Conservation (phyloP, 2,329 filamentous ascomycete genomes). For the Fusarium devonianum region DNA sequence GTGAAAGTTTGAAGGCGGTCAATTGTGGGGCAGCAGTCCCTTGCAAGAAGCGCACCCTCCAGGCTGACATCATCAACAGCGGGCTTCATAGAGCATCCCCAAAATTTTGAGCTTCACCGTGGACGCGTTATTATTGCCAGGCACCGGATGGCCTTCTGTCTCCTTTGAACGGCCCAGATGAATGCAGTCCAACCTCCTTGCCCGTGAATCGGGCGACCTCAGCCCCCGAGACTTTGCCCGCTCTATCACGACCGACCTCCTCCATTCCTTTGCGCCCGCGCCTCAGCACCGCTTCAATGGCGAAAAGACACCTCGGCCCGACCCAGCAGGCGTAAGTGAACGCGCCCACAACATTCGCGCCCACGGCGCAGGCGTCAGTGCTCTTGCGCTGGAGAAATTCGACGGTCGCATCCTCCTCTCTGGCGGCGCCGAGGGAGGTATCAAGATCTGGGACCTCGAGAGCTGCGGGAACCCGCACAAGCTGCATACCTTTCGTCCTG, state of each 20-base stretch:
- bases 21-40: conserved; percentile 34
- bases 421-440: conserved; percentile 82
- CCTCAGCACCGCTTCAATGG: conserved; percentile 76
- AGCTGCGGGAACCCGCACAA: conserved; percentile 54
- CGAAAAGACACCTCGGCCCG: conserved; percentile 30
- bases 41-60: conserved; percentile 4
- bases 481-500: conserved; percentile 61
- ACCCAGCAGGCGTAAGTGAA: conserved; percentile 37
- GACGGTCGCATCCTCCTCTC: conserved; percentile 81
- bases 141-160: no score
- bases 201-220: conserved; percentile 75
- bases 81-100: conserved; percentile 3
- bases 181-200: conserved; percentile 79
- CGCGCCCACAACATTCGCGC: conserved; percentile 61
- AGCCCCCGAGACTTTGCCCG: conserved; percentile 69
- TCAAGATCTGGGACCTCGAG: conserved; percentile 89
- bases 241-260: conserved; percentile 69
- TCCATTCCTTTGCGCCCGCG: conserved; percentile 73
- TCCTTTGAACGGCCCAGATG: conserved; percentile 42
- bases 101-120: not conserved
- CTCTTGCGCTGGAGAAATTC: conserved; percentile 81
- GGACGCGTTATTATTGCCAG: not conserved
- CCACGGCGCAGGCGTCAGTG: conserved; percentile 80
- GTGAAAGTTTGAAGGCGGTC: conserved; percentile 25
- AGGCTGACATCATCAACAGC: conserved; percentile 39